These are phyloP conservation scores for Erysimum pusillum DNA, from an alignment of 441 rosid genomes.

Conservation along the genomic window DNA sequence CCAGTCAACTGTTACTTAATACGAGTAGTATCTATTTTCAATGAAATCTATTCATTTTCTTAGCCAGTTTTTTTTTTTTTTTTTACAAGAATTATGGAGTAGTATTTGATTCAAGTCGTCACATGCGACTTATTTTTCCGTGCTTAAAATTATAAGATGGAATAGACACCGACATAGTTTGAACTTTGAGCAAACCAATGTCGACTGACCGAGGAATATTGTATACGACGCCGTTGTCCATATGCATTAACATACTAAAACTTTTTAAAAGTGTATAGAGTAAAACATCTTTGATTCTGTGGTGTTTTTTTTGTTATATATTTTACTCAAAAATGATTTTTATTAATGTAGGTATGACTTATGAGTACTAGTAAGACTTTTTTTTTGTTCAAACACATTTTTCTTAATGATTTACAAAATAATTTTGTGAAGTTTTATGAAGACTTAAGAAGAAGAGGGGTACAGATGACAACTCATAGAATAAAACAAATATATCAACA, in stretches of 20 bases:
- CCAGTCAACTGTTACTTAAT: not conserved
- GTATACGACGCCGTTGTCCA: constrained; percentile 27
- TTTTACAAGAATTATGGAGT: too few relatives aligned
- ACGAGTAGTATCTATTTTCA: not conserved
- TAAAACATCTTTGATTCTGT: not conserved
- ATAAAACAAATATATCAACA: not conserved
- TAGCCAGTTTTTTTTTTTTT: not conserved
- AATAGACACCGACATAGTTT: constrained; percentile 37
- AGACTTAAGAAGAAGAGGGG: not conserved
- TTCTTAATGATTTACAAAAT: not conserved
- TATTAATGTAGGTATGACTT: too few relatives aligned
- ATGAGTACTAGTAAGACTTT: too few relatives aligned
- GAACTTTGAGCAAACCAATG: constrained; percentile 10
- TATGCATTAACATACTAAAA: not conserved
- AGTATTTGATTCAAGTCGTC: constrained; percentile 30
- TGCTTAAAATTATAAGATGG: constrained; percentile 6
- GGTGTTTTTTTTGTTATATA: not conserved
- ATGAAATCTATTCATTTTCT: not conserved
- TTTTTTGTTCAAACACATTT: too few relatives aligned
- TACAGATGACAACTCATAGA: not conserved
- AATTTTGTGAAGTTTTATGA: not conserved
- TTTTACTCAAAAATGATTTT: not conserved
- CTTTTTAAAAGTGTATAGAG: not conserved
- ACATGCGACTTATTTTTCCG: constrained; percentile 39
- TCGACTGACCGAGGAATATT: constrained; percentile 19